phyloP scores from a whole-genome alignment of 345 rosid species.

The Firmiana major region DNA sequence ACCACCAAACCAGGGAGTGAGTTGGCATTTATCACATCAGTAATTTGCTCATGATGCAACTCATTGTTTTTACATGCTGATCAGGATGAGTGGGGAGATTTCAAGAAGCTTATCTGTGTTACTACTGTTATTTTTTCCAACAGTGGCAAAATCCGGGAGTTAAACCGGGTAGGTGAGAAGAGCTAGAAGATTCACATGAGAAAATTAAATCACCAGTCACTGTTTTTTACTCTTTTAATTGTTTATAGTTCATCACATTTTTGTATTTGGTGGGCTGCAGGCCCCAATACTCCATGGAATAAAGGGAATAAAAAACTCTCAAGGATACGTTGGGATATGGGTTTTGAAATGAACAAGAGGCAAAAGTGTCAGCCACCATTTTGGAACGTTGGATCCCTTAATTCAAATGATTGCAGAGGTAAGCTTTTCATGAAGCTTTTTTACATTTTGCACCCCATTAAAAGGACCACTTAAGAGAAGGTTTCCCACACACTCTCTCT shows the following conservation, averaged over 20 bases:
- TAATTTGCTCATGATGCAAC: too few species aligned
- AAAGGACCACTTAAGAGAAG: slow-evolving; percentile 7
- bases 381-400: slow-evolving; percentile 14
- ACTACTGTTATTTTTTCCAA: background rate
- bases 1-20: background rate
- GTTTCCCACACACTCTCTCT: background rate
- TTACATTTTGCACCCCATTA: slow-evolving; percentile 1
- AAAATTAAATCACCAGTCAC: background rate
- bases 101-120: background rate
- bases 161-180: background rate
- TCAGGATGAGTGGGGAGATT: background rate
- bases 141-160: background rate
- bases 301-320: too few species aligned
- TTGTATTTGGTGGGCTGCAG: background rate
- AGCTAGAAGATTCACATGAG: too few species aligned
- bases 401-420: slow-evolving; percentile 3
- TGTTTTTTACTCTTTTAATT: background rate
- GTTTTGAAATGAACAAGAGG: background rate
- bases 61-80: background rate
- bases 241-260: background rate
- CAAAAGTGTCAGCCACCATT: background rate
- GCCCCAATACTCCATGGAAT: background rate
- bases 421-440: background rate
- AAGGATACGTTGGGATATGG: background rate
- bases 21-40: background rate